A percentile compares a stretch with the other conserved stretches of the same genome.
Evolutionary conservation across 2,329 filamentous ascomycete genomes (phyloP).

Genomic region (Xylaria sp.): DNA sequence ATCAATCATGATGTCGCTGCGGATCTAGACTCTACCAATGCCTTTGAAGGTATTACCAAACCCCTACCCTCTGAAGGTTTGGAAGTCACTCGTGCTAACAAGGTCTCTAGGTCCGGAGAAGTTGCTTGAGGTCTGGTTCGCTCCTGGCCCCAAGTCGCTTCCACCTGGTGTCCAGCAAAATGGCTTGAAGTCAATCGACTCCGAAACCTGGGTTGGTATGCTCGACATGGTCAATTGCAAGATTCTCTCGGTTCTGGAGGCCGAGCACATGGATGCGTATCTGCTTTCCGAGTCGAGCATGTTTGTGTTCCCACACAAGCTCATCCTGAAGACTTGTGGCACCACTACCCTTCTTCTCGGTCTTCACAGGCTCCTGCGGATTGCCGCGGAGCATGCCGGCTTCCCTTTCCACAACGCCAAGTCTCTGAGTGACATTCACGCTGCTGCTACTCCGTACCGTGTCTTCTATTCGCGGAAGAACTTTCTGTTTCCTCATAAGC

Average conservation of each 20-base stretch:
- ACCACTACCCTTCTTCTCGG: slow-evolving; percentile 93
- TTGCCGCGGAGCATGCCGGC: slow-evolving; percentile 84
- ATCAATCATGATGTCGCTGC: slow-evolving; percentile 95
- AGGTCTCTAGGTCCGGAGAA: slow-evolving; percentile 80
- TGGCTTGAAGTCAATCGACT: slow-evolving; percentile 83
- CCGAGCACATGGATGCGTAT: slow-evolving; percentile 93
- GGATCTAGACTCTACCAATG: slow-evolving; percentile 91
- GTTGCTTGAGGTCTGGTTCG: slow-evolving; percentile 97
- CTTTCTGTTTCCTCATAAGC: slow-evolving; percentile 92
- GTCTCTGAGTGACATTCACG: slow-evolving; percentile 66
- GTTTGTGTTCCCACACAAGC: slow-evolving; percentile 99
- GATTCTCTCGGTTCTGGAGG: slow-evolving; percentile 90
- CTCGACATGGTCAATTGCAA: slow-evolving; percentile 98
- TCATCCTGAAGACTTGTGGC: slow-evolving; percentile 97
- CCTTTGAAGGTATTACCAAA: slow-evolving; percentile 90
- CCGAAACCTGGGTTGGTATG: slow-evolving; percentile 93
- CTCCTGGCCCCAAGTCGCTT: slow-evolving; percentile 73
- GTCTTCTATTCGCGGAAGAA: slow-evolving; percentile 99
- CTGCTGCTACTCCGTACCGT: slow-evolving; percentile 85
- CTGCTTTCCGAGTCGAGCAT: slow-evolving; percentile 98
- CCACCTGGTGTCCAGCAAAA: slow-evolving; percentile 70
- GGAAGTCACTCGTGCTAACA: slow-evolving; percentile 10
- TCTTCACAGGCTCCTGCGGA: slow-evolving; percentile 87
- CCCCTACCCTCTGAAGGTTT: neutral
- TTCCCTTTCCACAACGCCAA: slow-evolving; percentile 79